A percentile compares a stretch with the other conserved stretches of the same genome.
Conservation (phyloP, 129 eudicot genomes). For the Daucus carota region DH1_v3.0 NC_030383.2:58811001-58811500, state of each 20-base stretch:
- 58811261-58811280: not conserved
- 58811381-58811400: conserved; percentile 73
- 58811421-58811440: conserved; percentile 10
- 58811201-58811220: no score
- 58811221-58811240: no score
- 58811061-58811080: conserved; percentile 83
- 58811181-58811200: conserved; percentile 67
- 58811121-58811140: conserved; percentile 76
- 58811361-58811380: conserved; percentile 66
- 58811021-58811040: conserved; percentile 58
- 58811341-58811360: conserved; percentile 45
- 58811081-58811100: conserved; percentile 80
- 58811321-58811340: conserved; percentile 35
- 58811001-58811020: conserved; percentile 68
- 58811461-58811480: no score
- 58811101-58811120: conserved; percentile 81
- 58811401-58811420: conserved; percentile 49
- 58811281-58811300: conserved; percentile 90
- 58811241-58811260: no score
- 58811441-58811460: not conserved
- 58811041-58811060: conserved; percentile 54
- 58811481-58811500: no score
- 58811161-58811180: conserved; percentile 55
- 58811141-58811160: conserved; percentile 44
- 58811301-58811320: conserved; percentile 58